Evolutionary conservation across 495 filamentous ascomycete species (phyloP).

Genomic region (Podospora anserina): DNA sequence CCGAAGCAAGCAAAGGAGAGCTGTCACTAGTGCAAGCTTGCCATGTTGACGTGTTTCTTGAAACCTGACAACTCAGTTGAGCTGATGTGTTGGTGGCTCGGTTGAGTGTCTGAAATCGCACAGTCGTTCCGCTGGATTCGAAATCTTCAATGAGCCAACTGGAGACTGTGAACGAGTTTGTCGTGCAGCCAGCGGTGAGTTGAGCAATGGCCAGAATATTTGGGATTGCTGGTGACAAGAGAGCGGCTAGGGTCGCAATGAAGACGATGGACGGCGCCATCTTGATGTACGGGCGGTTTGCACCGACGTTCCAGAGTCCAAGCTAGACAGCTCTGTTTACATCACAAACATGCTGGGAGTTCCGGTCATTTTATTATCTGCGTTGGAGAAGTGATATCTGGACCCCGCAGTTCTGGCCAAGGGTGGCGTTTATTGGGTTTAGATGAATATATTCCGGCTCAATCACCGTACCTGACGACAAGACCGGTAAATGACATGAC

Average conservation of each 20-base stretch:
- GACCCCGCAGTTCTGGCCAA: slow-evolving; percentile 1
- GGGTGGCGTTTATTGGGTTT: background rate
- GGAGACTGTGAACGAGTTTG: slow-evolving; percentile 25
- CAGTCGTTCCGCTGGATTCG: slow-evolving; percentile 5
- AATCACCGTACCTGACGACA: background rate
- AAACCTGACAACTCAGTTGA: slow-evolving; percentile 10
- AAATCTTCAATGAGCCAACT: slow-evolving; percentile 27
- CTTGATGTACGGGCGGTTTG: background rate
- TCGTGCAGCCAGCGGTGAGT: slow-evolving; percentile 21
- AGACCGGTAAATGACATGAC: background rate
- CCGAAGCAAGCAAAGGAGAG: background rate
- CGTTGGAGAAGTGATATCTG: background rate
- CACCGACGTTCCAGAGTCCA: background rate
- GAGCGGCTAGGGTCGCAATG: background rate
- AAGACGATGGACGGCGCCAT: background rate
- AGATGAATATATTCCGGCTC: slow-evolving; percentile 3
- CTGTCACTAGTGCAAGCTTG: slow-evolving; percentile 13
- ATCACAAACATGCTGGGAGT: background rate
- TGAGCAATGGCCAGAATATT: slow-evolving; percentile 7
- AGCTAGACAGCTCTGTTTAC: background rate
- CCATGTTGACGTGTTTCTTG: slow-evolving; percentile 4
- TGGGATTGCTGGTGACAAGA: background rate
- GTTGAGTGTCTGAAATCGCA: slow-evolving; percentile 21
- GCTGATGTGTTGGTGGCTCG: slow-evolving; percentile 21
- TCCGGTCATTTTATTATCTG: background rate